These are phyloP conservation scores for Populus hybrid DNA, from an alignment of 441 rosid species.

Conservation along the genomic window DNA sequence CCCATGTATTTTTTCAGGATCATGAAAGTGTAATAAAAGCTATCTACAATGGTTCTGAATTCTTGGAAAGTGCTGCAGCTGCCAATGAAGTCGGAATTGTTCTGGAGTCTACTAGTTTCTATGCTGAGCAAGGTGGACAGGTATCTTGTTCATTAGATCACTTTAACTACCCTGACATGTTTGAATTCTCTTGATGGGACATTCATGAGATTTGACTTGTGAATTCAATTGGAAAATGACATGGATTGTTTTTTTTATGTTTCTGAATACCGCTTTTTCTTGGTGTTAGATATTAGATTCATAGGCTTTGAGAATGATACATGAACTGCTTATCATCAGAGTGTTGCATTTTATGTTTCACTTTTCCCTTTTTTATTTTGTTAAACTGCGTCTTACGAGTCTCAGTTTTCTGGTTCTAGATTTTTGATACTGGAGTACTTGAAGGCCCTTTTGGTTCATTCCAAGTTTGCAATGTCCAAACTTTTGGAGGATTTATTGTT, in stretches of 20 bases:
- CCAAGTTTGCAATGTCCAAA: slow-evolving; percentile 84
- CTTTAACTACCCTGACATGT: not conserved
- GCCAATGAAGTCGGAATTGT: slow-evolving; percentile 75
- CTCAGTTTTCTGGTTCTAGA: slow-evolving; percentile 49
- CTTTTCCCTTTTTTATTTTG: not conserved
- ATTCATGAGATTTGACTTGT: not conserved
- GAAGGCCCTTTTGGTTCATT: slow-evolving; percentile 83
- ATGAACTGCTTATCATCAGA: not conserved
- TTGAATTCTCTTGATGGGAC: not conserved
- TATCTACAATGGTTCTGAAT: slow-evolving; percentile 80
- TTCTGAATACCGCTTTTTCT: not conserved
- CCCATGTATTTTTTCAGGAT: slow-evolving; percentile 41
- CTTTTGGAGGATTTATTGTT: slow-evolving; percentile 89
- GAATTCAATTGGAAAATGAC: not conserved
- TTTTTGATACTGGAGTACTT: slow-evolving; percentile 80
- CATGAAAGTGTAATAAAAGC: slow-evolving; percentile 76
- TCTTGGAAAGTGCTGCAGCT: slow-evolving; percentile 49
- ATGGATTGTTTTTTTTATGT: not conserved
- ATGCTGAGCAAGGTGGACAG: slow-evolving; percentile 99
- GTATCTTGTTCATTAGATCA: slow-evolving; percentile 36
- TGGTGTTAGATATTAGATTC: not conserved
- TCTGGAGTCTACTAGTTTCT: slow-evolving; percentile 83
- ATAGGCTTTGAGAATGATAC: not conserved
- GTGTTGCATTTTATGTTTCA: not conserved
- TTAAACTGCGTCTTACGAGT: slow-evolving; percentile 3